Evolutionary conservation across 2,329 filamentous ascomycete genomes (phyloP).

Genomic region (Clonostachys chloroleuca): DNA sequence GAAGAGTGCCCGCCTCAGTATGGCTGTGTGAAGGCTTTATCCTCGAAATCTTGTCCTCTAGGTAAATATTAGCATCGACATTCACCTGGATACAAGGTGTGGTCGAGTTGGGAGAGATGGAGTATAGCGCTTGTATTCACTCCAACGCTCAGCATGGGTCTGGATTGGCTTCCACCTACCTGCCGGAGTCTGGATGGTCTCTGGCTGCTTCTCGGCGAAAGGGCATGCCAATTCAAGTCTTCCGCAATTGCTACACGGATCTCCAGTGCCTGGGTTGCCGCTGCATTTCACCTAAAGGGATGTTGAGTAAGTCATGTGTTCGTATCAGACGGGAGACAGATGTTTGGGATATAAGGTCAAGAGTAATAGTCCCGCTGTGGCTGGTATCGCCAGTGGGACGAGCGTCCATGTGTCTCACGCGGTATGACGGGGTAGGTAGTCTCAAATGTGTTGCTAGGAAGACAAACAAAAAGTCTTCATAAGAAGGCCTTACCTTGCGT

Average conservation of each 20-base stretch:
- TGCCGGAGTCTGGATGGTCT: not conserved
- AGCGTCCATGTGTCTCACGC: not conserved
- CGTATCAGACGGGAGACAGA: no score
- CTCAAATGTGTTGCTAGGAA: not conserved
- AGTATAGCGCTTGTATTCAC: no score
- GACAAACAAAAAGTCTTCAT: not conserved
- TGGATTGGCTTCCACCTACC: no score
- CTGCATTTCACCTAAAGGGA: slow-evolving; percentile 32
- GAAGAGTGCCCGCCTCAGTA: slow-evolving; percentile 33
- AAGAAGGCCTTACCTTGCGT: slow-evolving; percentile 22
- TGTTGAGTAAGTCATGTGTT: no score
- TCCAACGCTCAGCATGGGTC: no score
- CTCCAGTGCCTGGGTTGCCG: slow-evolving; percentile 23
- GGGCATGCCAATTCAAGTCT: slow-evolving; percentile 28
- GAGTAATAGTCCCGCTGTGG: no score
- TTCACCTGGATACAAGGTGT: no score
- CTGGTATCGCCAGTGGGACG: no score
- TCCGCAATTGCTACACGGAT: slow-evolving; percentile 29
- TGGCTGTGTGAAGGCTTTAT: slow-evolving; percentile 32
- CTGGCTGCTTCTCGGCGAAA: slow-evolving; percentile 11
- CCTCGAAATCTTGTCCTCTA: slow-evolving; percentile 22
- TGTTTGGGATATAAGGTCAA: no score
- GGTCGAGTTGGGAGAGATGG: no score
- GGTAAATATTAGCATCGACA: no score
- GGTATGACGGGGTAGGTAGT: not conserved